These are phyloP conservation scores for Aspergillus udagawae DNA, from an alignment of 2,329 filamentous ascomycete genomes.

Conservation along the genomic window DNA sequence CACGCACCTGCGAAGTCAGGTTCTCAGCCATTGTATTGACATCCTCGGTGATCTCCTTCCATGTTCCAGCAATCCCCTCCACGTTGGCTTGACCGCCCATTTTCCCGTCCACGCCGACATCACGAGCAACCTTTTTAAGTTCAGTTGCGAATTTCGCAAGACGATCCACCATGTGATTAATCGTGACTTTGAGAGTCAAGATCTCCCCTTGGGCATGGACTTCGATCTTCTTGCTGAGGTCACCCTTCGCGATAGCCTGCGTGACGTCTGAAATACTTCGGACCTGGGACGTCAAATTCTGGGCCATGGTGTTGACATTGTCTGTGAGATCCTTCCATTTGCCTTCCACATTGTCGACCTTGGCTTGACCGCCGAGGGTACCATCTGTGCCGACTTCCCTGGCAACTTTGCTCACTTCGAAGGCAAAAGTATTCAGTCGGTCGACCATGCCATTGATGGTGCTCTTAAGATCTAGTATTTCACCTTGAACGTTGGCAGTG, in stretches of 20 bases:
- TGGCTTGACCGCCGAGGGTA: slow-evolving; percentile 60
- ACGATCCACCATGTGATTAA: slow-evolving; percentile 97
- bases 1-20: slow-evolving; percentile 91
- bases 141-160: slow-evolving; percentile 95
- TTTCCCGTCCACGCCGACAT: slow-evolving; percentile 95
- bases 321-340: slow-evolving; percentile 65
- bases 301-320: slow-evolving; percentile 65
- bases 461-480: slow-evolving; percentile 92
- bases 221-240: slow-evolving; percentile 93
- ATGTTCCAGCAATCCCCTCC: slow-evolving; percentile 84
- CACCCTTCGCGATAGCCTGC: slow-evolving; percentile 89
- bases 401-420: slow-evolving; percentile 63
- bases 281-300: slow-evolving; percentile 64
- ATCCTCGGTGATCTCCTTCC: slow-evolving; percentile 97
- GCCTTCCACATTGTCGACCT: slow-evolving; percentile 62
- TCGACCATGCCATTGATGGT: slow-evolving; percentile 73
- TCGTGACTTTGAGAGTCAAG: slow-evolving; percentile 87
- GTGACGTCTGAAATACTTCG: slow-evolving; percentile 91
- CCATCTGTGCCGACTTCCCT: slow-evolving; percentile 63
- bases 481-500: slow-evolving; percentile 85
- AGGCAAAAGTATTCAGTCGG: slow-evolving; percentile 59
- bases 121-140: slow-evolving; percentile 90
- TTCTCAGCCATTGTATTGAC: slow-evolving; percentile 90
- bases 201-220: slow-evolving; percentile 95
- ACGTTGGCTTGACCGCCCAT: slow-evolving; percentile 98